Conservation (phyloP, 2,329 filamentous ascomycete species). For the Mycosphaerella sp. region DNA sequence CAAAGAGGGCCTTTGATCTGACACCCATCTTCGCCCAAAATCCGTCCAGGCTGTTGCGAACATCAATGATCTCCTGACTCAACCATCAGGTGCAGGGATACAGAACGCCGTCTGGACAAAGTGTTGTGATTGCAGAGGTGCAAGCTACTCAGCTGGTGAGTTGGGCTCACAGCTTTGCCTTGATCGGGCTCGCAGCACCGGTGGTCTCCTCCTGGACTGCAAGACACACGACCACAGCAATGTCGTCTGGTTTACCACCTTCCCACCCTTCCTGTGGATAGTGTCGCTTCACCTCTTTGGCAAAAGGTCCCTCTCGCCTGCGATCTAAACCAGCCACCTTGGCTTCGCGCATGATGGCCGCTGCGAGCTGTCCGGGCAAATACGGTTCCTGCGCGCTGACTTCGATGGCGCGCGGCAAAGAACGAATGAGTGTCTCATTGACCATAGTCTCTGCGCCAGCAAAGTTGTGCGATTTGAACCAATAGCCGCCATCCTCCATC, state of each 20-base stretch:
- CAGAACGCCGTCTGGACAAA: too few species aligned
- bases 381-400: slow-evolving; percentile 42
- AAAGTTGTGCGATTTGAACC: slow-evolving; percentile 27
- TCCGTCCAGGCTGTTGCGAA: too few species aligned
- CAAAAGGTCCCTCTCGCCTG: slow-evolving; percentile 83
- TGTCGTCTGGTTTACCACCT: slow-evolving; percentile 94
- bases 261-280: slow-evolving; percentile 81
- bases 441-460: slow-evolving; percentile 30
- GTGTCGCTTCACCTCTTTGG: slow-evolving; percentile 83
- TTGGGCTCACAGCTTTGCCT: slow-evolving; percentile 28
- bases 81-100: too few species aligned
- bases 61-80: too few species aligned
- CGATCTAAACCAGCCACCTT: slow-evolving; percentile 77
- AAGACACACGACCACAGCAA: slow-evolving; percentile 75
- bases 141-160: not conserved
- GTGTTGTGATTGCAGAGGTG: too few species aligned
- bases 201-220: slow-evolving; percentile 57
- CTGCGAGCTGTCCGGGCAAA: slow-evolving; percentile 71
- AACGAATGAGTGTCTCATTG: slow-evolving; percentile 23
- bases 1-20: too few species aligned
- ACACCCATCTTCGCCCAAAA: too few species aligned
- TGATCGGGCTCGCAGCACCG: slow-evolving; percentile 21
- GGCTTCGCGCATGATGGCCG: slow-evolving; percentile 71
- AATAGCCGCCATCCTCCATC: slow-evolving; percentile 55
- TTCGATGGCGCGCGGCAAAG: slow-evolving; percentile 21